Evolutionary conservation across 2,329 filamentous ascomycete genomes (phyloP), one percentile per base, ranked within the genome.

Genomic region (Camillea tinctor): DNA sequence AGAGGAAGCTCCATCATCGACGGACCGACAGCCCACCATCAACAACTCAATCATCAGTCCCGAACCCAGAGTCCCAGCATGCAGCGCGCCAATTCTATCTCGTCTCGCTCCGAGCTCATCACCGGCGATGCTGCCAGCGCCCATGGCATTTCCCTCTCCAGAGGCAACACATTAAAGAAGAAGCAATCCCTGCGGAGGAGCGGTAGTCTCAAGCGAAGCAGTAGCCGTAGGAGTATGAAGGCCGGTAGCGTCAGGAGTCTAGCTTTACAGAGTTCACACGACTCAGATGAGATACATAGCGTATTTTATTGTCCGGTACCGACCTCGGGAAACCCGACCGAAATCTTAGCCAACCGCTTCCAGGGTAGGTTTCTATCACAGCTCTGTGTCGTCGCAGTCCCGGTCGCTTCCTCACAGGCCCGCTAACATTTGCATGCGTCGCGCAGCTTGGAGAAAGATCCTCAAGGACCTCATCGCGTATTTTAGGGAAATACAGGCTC

Each of bases 401-500:
- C 13, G 5, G 36, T 30, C 26, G 26, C 36, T 4, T 15, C 15
- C 36, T 44, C 2, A 44, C 36, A 44, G 26, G 52, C 5, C 26
- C 53, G 20, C 51, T 63, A 55, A 66, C 52, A 22, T n/a, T 51
- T 21, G 50, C 56, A 3, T 21, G 50, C 56, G 4, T 50, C 21
- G 55, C 58, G 57, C 68, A 96, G 93, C 91, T 55, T 99, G 95
- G 95, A 87, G 95, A 69, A 97, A 96, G 79, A 84, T 97, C 15
- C 84, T 99, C 56, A 98, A 98, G 74, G 93, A 97, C 67, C 82
- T 98, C 51, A 97, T 98, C 66, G 80, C 90, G 59, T 98, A 97
- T 75, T 98, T 97, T 74, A 88, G 92, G 69, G 95, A 98, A 74
- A 88, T 98, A 52, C 92, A 97, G 72, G 85, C 84, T 55, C 91